A percentile compares a stretch with the other conserved stretches of the same genome.
These are phyloP conservation scores for Pneumocystis carinii DNA, from an alignment of 1,139 yeast species.

Conservation along the genomic window DNA sequence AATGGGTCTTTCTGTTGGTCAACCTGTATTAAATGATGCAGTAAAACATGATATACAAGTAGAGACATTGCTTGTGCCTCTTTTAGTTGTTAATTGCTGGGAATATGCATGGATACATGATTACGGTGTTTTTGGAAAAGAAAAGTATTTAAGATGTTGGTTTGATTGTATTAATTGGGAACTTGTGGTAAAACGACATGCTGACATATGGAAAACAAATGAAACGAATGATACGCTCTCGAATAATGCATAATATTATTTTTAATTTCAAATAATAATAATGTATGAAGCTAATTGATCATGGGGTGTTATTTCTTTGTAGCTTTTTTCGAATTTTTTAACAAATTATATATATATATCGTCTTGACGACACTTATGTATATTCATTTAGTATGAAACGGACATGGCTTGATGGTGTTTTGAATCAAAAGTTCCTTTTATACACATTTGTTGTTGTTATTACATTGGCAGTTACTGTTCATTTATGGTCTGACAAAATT, in stretches of 20 bases:
- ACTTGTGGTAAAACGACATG: constrained; percentile 50
- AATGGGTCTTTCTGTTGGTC: constrained; percentile 60
- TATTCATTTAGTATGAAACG: background rate
- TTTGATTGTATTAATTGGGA: constrained; percentile 82
- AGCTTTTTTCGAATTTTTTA: background rate
- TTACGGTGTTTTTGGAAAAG: constrained; percentile 66
- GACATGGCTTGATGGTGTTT: background rate
- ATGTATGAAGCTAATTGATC: too few relatives aligned
- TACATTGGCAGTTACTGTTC: background rate
- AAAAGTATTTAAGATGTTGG: constrained; percentile 55
- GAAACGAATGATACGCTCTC: background rate
- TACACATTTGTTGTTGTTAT: background rate
- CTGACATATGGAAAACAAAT: constrained; percentile 10
- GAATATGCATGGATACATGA: constrained; percentile 72
- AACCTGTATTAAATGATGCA: constrained; percentile 25
- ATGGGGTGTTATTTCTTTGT: background rate
- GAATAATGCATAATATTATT: background rate
- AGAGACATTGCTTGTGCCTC: constrained; percentile 34
- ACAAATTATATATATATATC: background rate
- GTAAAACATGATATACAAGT: constrained; percentile 3
- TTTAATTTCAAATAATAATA: too few relatives aligned
- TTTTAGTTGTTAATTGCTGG: constrained; percentile 74
- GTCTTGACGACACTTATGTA: background rate
- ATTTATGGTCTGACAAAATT: background rate
- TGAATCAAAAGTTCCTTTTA: background rate